A percentile compares a stretch with the other conserved stretches of the same genome.
Evolutionary conservation across 257 asterid species (phyloP).

Genomic region (Echites panduratus): DNA sequence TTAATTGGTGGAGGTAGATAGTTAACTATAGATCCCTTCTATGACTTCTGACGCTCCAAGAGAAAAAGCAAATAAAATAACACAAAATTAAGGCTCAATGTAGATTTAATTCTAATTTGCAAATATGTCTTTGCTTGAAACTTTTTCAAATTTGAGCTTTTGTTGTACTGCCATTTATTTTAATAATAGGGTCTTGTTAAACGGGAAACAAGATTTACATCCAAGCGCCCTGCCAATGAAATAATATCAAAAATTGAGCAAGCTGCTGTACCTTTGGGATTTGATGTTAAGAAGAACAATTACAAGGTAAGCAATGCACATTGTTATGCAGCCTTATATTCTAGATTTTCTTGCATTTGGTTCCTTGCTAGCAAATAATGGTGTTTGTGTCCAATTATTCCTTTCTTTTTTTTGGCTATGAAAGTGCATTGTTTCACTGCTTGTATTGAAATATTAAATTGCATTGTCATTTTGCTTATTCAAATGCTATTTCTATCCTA

Average conservation of each 20-base stretch:
- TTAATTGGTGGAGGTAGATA: not conserved
- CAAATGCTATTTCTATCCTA: conserved; percentile 19
- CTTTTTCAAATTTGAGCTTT: not conserved
- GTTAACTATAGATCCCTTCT: not conserved
- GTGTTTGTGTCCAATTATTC: not conserved
- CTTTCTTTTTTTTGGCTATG: too few relatives aligned
- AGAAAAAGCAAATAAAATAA: not conserved
- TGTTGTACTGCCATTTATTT: not conserved
- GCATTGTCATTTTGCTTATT: not conserved
- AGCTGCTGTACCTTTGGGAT: conserved; percentile 91
- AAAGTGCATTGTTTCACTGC: not conserved
- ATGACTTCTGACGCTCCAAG: not conserved
- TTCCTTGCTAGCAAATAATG: not conserved
- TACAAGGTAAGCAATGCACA: conserved; percentile 51
- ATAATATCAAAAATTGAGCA: conserved; percentile 70
- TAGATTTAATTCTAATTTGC: not conserved
- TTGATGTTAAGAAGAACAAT: conserved; percentile 77
- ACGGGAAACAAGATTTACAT: conserved; percentile 84
- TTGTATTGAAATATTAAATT: not conserved
- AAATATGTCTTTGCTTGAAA: not conserved
- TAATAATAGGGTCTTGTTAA: conserved; percentile 24
- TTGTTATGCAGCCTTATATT: not conserved
- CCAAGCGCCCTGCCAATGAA: conserved; percentile 70
- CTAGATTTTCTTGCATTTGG: not conserved
- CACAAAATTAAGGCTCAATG: not conserved